Evolutionary conservation across 805 yeast genomes (phyloP), one percentile per base, ranked within the genome.

Genomic region (Tetrapisispora taiwanensis): DNA sequence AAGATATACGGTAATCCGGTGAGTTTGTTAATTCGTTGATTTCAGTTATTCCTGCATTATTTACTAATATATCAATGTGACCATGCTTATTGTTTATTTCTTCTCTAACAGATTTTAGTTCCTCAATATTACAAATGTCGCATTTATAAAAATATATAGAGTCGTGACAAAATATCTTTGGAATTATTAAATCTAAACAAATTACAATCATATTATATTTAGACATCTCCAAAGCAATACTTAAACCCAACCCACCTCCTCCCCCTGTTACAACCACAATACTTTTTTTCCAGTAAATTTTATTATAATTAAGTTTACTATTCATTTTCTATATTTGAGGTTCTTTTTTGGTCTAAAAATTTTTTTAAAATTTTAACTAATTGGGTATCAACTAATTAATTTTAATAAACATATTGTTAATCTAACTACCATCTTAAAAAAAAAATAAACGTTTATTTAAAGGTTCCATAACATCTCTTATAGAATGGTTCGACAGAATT

Each of bases 181-280:
- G 68, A 0, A 59, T 54, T 0, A 45, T 48, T 2, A 84, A 50
- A 53, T 90, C 97, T 36, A 85, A 66, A 0, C 83, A 83, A 1
- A 83, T 78, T 0, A 85, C 82, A 24, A 59, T 70, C 10, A 76
- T 73, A 0, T 70, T 71, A 20, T 65, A 57, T 7, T 50, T 50
- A 6, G 66, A 60, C 43, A 89, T 72, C 20, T 56, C 55, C 14
- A 52, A 48, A 0, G 73, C 84, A 3, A 90, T 49, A 49, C 78
- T 84, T 35, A 65, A 66, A 0, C 97, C 97, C 9, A 90, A 68
- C 0, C 97, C 97, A 0, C 77, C 67, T 3, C 75, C 59, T 0
- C 97, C 97, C 0, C 97, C 97, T 0, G 97, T 89, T 18, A 90
- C 67, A 4, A 88, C 63, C 0, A 79, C 82, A 10, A 82, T 34